phyloP scores from a whole-genome alignment of 192 early-diverging fungal genomes.

The Backusella circina region DNA sequence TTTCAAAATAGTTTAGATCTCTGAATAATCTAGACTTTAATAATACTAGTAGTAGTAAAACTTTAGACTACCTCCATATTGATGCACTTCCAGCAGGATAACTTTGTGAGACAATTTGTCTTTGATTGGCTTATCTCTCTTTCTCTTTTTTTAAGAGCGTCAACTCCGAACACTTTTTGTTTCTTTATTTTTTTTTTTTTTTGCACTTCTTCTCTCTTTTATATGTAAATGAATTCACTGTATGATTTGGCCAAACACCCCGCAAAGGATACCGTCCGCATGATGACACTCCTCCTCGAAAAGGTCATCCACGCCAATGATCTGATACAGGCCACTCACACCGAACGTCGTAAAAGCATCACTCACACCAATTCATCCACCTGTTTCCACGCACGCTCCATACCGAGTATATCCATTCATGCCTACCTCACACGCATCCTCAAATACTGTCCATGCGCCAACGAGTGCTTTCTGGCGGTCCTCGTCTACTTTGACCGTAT shows the following conservation, averaged over 20 bases:
- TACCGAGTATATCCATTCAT: constrained; percentile 86
- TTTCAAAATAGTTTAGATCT: no score
- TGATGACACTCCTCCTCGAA: constrained; percentile 56
- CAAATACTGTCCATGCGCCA: constrained; percentile 91
- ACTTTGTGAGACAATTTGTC: neutral
- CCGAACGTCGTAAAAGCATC: constrained; percentile 27
- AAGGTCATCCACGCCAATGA: constrained; percentile 58
- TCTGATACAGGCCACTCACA: constrained; percentile 21
- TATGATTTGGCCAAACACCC: constrained; percentile 60
- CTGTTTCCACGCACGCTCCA: constrained; percentile 86
- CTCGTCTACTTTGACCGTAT: constrained; percentile 95
- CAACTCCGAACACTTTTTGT: neutral
- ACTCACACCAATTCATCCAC: constrained; percentile 49
- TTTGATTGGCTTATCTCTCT: neutral
- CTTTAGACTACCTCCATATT: no score
- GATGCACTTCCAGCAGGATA: no score
- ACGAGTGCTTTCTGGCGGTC: constrained; percentile 85
- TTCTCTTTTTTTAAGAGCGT: neutral
- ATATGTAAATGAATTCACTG: constrained; percentile 12
- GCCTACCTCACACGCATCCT: constrained; percentile 86
- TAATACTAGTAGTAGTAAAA: no score
- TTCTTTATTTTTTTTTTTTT: neutral
- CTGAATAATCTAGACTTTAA: no score
- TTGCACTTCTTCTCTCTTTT: neutral
- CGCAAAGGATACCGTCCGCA: constrained; percentile 52